Evolutionary conservation across 768 basidiomycete species (phyloP).

Genomic region (Lactarius evosmus): DNA sequence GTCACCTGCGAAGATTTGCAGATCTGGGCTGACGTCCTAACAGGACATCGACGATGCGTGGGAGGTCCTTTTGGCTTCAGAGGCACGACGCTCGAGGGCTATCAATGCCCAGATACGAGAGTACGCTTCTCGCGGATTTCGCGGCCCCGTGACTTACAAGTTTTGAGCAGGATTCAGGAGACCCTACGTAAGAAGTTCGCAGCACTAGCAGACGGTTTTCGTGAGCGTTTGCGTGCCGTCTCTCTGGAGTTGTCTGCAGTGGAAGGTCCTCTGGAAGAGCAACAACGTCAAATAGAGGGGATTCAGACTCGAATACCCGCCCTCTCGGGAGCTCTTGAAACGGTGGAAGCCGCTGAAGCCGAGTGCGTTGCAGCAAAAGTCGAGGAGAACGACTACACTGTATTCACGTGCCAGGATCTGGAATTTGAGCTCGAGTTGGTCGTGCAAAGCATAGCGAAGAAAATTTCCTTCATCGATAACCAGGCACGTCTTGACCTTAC

Average conservation of each 20-base stretch:
- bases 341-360: conserved; percentile 60
- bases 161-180: conserved; percentile 68
- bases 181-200: conserved; percentile 74
- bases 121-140: conserved; percentile 44
- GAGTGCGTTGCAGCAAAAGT: conserved; percentile 86
- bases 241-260: conserved; percentile 72
- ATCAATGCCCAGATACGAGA: conserved; percentile 90
- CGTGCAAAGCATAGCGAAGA: conserved; percentile 76
- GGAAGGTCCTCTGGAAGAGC: conserved; percentile 77
- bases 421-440: conserved; percentile 86
- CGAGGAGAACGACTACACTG: conserved; percentile 95
- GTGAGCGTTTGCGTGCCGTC: conserved; percentile 59
- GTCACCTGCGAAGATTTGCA: neutral
- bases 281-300: conserved; percentile 62
- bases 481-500: conserved; percentile 52
- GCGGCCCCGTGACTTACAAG: neutral
- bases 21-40: conserved; percentile 2
- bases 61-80: conserved; percentile 66
- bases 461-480: conserved; percentile 95
- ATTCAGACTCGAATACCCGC: conserved; percentile 67
- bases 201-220: conserved; percentile 71
- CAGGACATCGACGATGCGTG: conserved; percentile 77
- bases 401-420: conserved; percentile 85
- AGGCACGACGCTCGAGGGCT: conserved; percentile 69
- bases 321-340: conserved; percentile 53